Evolutionary conservation across 768 basidiomycete genomes (phyloP).

Genomic region (Trametes cinnabarina): DNA sequence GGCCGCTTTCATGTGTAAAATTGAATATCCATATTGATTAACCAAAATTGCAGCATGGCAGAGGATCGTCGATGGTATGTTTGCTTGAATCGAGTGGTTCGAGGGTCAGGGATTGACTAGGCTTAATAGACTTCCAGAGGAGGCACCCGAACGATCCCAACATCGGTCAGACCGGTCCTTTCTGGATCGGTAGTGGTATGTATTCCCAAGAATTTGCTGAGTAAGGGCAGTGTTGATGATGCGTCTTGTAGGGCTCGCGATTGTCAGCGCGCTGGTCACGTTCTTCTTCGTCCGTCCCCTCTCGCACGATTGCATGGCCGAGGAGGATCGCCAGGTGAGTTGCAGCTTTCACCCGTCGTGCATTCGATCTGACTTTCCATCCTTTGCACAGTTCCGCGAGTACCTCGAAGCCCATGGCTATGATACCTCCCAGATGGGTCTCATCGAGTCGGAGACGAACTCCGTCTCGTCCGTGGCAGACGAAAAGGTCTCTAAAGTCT

Average conservation of each 20-base stretch:
- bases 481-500: constrained; percentile 21
- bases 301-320: constrained; percentile 71
- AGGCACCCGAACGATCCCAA: constrained; percentile 29
- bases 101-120: background rate
- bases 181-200: constrained; percentile 79
- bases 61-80: constrained; percentile 56
- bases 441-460: constrained; percentile 30
- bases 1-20: background rate
- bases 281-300: constrained; percentile 75
- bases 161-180: constrained; percentile 78
- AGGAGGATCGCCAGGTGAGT: constrained; percentile 67
- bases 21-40: background rate
- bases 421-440: constrained; percentile 74
- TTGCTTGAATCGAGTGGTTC: constrained; percentile 2
- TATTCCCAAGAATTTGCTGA: constrained; percentile 8
- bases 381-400: constrained; percentile 62
- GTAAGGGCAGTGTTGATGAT: background rate
- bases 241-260: constrained; percentile 54
- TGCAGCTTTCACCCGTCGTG: background rate
- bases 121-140: background rate
- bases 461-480: constrained; percentile 15
- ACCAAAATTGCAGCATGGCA: constrained; percentile 54
- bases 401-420: constrained; percentile 80
- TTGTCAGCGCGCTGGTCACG: constrained; percentile 73
- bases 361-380: background rate